Conservation (phyloP, 140 eudicot genomes). For the Bidens hawaiensis region DNA sequence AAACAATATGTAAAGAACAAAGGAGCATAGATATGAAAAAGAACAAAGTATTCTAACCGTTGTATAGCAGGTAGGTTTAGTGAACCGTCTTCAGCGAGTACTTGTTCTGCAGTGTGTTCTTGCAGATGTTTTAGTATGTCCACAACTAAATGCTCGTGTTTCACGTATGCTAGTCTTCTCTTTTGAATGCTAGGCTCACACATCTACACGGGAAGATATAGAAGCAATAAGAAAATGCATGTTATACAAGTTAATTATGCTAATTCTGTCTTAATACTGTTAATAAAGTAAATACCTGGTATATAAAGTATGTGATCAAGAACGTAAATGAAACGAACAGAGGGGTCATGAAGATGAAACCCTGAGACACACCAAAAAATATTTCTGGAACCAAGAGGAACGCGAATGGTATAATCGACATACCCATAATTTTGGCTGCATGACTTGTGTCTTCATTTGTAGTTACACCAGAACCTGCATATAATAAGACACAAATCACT, state of each 20-base stretch:
- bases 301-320: constrained; percentile 51
- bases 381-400: constrained; percentile 41
- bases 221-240: background rate
- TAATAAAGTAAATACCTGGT: constrained; percentile 45
- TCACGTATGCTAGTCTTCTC: constrained; percentile 52
- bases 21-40: background rate
- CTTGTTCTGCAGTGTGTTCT: constrained; percentile 39
- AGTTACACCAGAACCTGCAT: constrained; percentile 45
- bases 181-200: constrained; percentile 66
- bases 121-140: constrained; percentile 61
- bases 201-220: constrained; percentile 23
- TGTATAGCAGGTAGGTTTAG: constrained; percentile 46
- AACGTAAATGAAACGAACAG: constrained; percentile 39
- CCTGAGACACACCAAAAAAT: constrained; percentile 28
- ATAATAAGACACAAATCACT: background rate
- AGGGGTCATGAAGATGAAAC: constrained; percentile 28
- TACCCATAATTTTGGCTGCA: constrained; percentile 57
- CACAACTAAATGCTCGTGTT: constrained; percentile 60
- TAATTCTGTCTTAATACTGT: background rate
- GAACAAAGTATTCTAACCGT: constrained; percentile 36
- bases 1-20: background rate
- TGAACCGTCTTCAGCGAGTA: constrained; percentile 53
- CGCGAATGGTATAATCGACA: constrained; percentile 59
- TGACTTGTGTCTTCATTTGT: constrained; percentile 52
- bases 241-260: background rate